phyloP scores from a whole-genome alignment of 2,329 filamentous ascomycete species.

The Phialophora macrospora region DNA sequence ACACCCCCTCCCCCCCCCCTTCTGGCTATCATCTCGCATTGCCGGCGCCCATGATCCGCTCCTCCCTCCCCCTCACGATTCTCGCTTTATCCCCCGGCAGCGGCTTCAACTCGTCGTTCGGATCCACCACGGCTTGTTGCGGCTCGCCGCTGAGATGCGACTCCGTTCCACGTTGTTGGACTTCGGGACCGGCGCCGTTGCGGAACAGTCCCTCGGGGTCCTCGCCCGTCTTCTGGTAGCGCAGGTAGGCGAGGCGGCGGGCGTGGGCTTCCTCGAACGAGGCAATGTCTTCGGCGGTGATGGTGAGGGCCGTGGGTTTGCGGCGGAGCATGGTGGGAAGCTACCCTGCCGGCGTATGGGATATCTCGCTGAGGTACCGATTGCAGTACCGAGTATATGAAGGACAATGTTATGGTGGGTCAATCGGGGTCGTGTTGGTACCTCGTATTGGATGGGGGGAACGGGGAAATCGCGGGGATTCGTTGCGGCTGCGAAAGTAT shows the following conservation, averaged over 20 bases:
- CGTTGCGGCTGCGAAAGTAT: no score
- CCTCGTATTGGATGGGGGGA: no score
- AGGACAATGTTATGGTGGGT: background rate
- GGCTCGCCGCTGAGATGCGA: slow-evolving; percentile 25
- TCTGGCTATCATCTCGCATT: background rate
- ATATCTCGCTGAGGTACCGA: background rate
- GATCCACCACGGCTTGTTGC: slow-evolving; percentile 44
- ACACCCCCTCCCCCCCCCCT: background rate
- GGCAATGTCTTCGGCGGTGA: slow-evolving; percentile 55
- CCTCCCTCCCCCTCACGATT: slow-evolving; percentile 54
- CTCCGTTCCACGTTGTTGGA: slow-evolving; percentile 6
- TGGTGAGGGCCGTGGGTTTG: slow-evolving; percentile 57
- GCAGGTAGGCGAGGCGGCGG: slow-evolving; percentile 33
- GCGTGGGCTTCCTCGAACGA: slow-evolving; percentile 50
- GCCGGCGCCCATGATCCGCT: slow-evolving; percentile 46
- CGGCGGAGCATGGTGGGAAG: slow-evolving; percentile 51
- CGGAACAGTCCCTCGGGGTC: slow-evolving; percentile 38
- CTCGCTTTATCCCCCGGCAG: slow-evolving; percentile 55
- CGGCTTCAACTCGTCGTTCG: slow-evolving; percentile 57
- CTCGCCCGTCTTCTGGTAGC: slow-evolving; percentile 38
- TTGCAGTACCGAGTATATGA: no score
- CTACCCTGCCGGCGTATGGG: background rate
- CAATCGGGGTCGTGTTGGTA: background rate
- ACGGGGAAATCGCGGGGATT: no score
- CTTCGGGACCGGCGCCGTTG: slow-evolving; percentile 15